Conservation (phyloP, 2,329 filamentous ascomycete genomes). For the Pseudomassariella vexata region DNA sequence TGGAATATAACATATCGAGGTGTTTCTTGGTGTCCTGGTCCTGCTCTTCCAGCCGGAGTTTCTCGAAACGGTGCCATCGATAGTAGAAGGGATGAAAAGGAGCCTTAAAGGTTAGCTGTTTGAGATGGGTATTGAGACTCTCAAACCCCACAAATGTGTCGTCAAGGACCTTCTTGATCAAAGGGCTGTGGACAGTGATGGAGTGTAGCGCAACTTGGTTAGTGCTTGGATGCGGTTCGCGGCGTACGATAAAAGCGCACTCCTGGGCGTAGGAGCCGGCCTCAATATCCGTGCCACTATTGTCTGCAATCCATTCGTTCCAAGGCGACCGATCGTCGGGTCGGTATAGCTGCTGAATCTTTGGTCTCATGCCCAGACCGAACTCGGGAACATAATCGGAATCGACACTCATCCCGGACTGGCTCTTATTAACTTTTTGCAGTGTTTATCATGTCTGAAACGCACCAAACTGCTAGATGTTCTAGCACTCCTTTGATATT, state of each 20-base stretch:
- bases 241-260: conserved; percentile 1
- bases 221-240: not conserved
- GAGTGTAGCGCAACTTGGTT: conserved; percentile 33
- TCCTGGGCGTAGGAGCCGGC: not conserved
- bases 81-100: conserved; percentile 63
- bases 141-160: conserved; percentile 53
- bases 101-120: conserved; percentile 54
- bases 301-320: not conserved
- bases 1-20: conserved; percentile 37
- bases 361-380: conserved; percentile 1
- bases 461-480: too few species aligned
- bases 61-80: conserved; percentile 48
- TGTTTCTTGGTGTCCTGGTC: conserved; percentile 41
- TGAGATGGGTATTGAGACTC: conserved; percentile 52
- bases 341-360: not conserved
- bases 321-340: not conserved
- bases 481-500: too few species aligned
- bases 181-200: conserved; percentile 58
- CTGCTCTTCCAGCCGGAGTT: conserved; percentile 31
- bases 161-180: conserved; percentile 50
- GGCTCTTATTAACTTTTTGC: too few species aligned
- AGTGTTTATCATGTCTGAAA: too few species aligned
- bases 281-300: not conserved
- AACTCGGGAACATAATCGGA: too few species aligned
- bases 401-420: too few species aligned